Base-by-base conservation (phyloP, 2,329 filamentous ascomycete genomes). In the Arachnomyces sp. region DNA sequence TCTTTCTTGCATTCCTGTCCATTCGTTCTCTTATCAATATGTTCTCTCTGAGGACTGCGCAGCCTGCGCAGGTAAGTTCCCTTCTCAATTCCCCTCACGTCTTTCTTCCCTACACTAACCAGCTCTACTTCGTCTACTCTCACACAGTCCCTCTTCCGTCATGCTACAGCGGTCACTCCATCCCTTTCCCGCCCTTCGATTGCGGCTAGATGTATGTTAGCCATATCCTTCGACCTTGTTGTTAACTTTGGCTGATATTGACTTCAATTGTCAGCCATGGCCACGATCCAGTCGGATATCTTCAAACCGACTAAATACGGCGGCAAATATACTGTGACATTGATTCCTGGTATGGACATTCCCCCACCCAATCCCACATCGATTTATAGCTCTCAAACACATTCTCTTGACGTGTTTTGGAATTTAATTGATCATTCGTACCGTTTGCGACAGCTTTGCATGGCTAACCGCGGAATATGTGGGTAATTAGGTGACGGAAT, bases 231-330 rank as follows among this genome's bases (percentile, higher is more conserved):
- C 36, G 28, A 14, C 9, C 28, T 34, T 17, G 25, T 5, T 9
- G 5, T 9, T 5, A 25, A 25, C 21, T 25, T 9, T 25, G 21
- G 9, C 21, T 9, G 21, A 38, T 50, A 28, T 50, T 57, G 47
- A 55, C 44, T 36, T 46, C 46, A 36, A 39, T 42, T 18, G 49
- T 52, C 48, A 75, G 72, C 71, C 51, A 73, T 88, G 65, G 86
- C 87, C 56, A 94, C 86, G 50, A 75, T 95, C 56, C 80, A 88
- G 69, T 84, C 84, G 65, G 92, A 96, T 70, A 90, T 96, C 71
- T 95, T 96, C 80, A 95, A 95, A 79, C 89, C 89, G 56, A 88
- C 90, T 73, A 92, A 96, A 78, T 96, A 89, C 68, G 92, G 92
- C 67, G 87, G 90, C 73, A 98, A 96, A 75, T 98, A 96, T 78